Conservation (phyloP, 139 green algal species). For the Micractinium sp. region DNA sequence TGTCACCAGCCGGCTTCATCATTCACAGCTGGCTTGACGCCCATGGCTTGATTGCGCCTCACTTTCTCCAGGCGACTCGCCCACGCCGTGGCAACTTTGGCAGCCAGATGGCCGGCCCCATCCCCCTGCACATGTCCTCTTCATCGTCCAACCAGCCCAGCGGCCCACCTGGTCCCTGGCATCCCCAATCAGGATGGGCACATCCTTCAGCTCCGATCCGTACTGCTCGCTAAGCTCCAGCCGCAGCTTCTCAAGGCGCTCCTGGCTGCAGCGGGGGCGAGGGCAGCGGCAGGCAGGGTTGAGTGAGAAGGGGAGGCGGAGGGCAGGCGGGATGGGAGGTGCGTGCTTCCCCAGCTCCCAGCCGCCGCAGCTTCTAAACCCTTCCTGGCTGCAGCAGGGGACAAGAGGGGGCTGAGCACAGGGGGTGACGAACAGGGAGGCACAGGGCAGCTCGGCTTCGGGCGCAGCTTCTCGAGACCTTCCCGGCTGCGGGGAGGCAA, state of each 20-base stretch:
- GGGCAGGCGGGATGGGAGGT: not conserved
- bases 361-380: not conserved
- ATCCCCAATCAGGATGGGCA: conserved; percentile 75
- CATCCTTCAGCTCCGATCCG: conserved; percentile 51
- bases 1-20: no score
- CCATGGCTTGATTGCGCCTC: no score
- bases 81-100: no score
- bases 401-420: not conserved
- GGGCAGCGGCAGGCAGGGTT: conserved; percentile 31
- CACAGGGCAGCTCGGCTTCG: not conserved
- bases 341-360: not conserved
- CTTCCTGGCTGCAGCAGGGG: not conserved
- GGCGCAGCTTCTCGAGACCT: no score
- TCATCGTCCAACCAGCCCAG: no score
- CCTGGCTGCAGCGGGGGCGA: conserved; percentile 37
- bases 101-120: no score
- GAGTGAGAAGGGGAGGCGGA: not conserved
- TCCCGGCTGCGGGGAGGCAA: no score
- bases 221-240: conserved; percentile 38
- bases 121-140: no score
- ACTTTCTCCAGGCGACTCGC: no score
- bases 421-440: not conserved
- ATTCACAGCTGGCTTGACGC: no score
- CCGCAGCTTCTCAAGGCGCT: conserved; percentile 75
- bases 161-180: conserved; percentile 50